Percentiles rank a stretch among this genome's conserved stretches.
Evolutionary conservation across 805 yeast genomes (phyloP).

Genomic region (Monosporozyma siamensis): DNA sequence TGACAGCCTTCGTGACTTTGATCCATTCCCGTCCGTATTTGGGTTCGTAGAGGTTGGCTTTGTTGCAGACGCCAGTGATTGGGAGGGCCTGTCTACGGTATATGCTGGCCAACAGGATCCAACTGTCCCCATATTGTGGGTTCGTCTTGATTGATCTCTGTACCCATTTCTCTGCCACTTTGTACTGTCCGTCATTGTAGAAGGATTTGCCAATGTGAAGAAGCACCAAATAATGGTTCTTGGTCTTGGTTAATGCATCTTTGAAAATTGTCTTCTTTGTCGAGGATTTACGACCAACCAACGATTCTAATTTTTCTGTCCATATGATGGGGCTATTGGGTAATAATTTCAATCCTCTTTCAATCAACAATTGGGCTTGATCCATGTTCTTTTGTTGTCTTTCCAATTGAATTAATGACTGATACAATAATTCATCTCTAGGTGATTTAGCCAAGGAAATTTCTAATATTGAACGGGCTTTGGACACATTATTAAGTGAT

Average conservation of each 20-base stretch:
- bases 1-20: conserved; percentile 37
- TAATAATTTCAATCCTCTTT: conserved; percentile 48
- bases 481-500: conserved; percentile 34
- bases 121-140: conserved; percentile 60
- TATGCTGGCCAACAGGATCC: conserved; percentile 56
- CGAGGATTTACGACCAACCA: conserved; percentile 36
- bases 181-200: conserved; percentile 52
- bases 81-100: conserved; percentile 27
- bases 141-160: conserved; percentile 54
- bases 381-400: conserved; percentile 35
- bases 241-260: conserved; percentile 62
- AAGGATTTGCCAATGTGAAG: conserved; percentile 58
- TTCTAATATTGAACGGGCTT: conserved; percentile 68
- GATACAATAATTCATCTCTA: conserved; percentile 44
- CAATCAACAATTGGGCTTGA: conserved; percentile 46
- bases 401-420: conserved; percentile 53
- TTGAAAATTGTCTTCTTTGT: conserved; percentile 49
- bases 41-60: conserved; percentile 42
- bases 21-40: conserved; percentile 58
- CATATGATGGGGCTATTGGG: conserved; percentile 58
- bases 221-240: conserved; percentile 50
- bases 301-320: conserved; percentile 45
- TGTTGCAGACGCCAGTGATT: conserved; percentile 1
- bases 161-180: conserved; percentile 65
- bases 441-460: conserved; percentile 49